Conservation (phyloP, 208 protist species). For the Trichomonas vaginalis region DNA sequence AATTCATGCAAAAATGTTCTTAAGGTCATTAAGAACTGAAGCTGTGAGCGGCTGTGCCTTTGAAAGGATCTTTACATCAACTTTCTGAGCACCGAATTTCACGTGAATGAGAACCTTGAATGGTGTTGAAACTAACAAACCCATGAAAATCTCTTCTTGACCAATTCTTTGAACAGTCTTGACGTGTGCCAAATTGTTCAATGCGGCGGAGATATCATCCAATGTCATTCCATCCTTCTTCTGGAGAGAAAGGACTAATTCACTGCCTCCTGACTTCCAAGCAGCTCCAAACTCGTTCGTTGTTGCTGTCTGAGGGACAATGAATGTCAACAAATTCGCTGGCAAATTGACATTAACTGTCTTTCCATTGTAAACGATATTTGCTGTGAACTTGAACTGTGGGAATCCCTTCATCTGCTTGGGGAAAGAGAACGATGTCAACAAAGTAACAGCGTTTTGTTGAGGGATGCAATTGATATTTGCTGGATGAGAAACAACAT, state of each 20-base stretch:
- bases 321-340: neutral
- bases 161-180: neutral
- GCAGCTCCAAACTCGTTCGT: neutral
- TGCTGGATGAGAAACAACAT: neutral
- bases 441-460: neutral
- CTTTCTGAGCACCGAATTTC: neutral
- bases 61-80: neutral
- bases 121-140: neutral
- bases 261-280: neutral
- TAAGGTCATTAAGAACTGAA: neutral
- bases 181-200: neutral
- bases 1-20: neutral
- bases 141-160: neutral
- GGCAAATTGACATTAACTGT: too few species aligned
- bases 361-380: neutral
- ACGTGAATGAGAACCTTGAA: neutral
- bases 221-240: neutral
- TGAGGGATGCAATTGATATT: neutral
- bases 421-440: neutral
- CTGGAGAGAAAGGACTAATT: neutral
- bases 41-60: neutral
- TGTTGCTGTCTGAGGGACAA: neutral
- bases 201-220: neutral
- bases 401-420: constrained; percentile 8
- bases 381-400: neutral